Conservation (phyloP, 1,139 yeast species). For the Suhomyces bolitotheri region DNA sequence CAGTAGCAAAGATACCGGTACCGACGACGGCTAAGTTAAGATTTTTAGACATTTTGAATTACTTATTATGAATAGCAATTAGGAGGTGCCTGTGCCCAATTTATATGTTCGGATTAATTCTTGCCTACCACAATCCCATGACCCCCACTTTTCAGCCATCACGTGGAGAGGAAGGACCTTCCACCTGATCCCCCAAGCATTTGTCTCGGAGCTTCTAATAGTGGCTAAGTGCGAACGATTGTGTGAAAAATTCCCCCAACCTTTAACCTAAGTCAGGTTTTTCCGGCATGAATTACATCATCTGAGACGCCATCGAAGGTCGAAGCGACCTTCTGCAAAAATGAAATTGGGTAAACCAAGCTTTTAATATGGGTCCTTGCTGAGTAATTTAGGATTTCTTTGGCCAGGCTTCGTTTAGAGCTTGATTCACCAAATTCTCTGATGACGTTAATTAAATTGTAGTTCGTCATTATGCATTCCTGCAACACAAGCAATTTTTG, state of each 20-base stretch:
- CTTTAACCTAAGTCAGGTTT: too few species aligned
- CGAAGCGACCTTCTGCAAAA: constrained; percentile 7
- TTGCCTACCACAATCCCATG: not conserved
- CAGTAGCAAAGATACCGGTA: constrained; percentile 89
- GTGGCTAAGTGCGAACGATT: too few species aligned
- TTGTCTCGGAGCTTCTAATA: too few species aligned
- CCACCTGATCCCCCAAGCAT: too few species aligned
- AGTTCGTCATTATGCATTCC: constrained; percentile 11
- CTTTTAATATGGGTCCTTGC: constrained; percentile 3
- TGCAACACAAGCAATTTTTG: constrained; percentile 15
- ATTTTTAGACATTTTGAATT: constrained; percentile 15
- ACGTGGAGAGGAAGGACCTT: constrained; percentile 8
- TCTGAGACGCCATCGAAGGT: constrained; percentile 3
- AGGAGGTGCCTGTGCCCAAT: not conserved
- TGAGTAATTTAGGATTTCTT: not conserved
- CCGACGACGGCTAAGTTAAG: constrained; percentile 78
- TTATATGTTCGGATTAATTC: too few species aligned
- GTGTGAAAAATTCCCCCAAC: too few species aligned
- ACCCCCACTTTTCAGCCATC: not conserved
- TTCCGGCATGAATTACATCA: too few species aligned
- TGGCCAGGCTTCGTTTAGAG: constrained; percentile 2
- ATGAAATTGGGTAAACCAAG: constrained; percentile 4
- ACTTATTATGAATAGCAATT: not conserved
- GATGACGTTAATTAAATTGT: constrained; percentile 13
- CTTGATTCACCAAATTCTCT: constrained; percentile 11